Percentiles rank a stretch among this genome's conserved stretches.
phyloP scores from a whole-genome alignment of 805 yeast species.

The Monosporozyma servazzii region DNA sequence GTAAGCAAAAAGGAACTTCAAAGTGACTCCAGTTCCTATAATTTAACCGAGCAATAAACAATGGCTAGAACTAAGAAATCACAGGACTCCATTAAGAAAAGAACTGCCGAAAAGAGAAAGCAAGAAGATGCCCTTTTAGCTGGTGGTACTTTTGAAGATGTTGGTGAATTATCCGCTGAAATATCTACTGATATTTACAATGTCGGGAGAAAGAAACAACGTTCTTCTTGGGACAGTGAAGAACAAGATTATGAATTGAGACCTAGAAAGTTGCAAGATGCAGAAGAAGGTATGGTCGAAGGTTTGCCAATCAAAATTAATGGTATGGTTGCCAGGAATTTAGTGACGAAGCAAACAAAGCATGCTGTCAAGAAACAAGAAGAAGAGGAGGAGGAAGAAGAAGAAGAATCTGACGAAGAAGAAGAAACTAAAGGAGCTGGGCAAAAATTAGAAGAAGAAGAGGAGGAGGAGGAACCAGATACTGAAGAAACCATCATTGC shows the following conservation, averaged over 20 bases:
- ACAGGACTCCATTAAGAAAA: constrained; percentile 19
- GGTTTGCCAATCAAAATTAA: constrained; percentile 74
- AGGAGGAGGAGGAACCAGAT: constrained; percentile 34
- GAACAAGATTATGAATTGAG: constrained; percentile 70
- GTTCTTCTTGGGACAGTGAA: constrained; percentile 52
- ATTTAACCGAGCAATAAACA: neutral
- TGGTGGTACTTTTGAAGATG: constrained; percentile 17
- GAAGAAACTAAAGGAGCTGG: constrained; percentile 23
- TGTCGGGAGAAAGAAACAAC: constrained; percentile 6
- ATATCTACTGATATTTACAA: constrained; percentile 6
- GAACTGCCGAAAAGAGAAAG: constrained; percentile 25
- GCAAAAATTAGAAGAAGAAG: constrained; percentile 23
- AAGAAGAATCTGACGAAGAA: constrained; percentile 17
- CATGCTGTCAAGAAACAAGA: constrained; percentile 10
- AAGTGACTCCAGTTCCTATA: neutral
- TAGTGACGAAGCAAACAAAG: constrained; percentile 22
- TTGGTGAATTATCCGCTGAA: constrained; percentile 14
- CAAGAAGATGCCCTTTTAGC: constrained; percentile 25
- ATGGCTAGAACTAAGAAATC: constrained; percentile 26
- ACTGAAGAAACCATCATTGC: constrained; percentile 46
- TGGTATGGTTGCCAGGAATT: constrained; percentile 66
- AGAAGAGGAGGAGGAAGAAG: constrained; percentile 22
- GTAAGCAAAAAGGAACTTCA: neutral
- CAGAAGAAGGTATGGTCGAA: constrained; percentile 40
- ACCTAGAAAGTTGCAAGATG: constrained; percentile 49